Base-by-base conservation (phyloP, 805 yeast species). In the Citeromyces matritensis region DNA sequence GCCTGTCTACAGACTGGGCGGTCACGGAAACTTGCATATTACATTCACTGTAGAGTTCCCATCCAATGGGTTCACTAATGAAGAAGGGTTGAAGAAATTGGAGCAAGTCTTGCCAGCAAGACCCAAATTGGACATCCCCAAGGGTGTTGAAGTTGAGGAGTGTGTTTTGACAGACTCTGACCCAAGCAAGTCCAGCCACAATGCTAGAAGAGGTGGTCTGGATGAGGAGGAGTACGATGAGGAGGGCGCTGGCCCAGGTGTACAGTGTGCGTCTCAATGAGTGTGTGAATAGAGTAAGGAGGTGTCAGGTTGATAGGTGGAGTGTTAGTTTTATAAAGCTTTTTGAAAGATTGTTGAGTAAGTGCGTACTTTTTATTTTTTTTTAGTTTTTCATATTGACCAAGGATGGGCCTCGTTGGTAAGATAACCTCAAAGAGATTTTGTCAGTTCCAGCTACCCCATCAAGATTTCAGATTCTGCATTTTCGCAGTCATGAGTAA, bases 231-330 rank as follows among this genome's bases (percentile, higher is more conserved):
- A 53, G n/a, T 58, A 52, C n/a, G 81, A 73, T 24, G 74, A 61
- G 17, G 69, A 61, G 30, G 68, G 63, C 31, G 69, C 63, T 27
- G 76, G 72, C 34, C 76, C 70, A 40, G 82, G 85, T 44, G 93
- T 82, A 35, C 93, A 85, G 69, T 85, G 96, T 71, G 94, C 95
- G 41, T 79, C 88, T 51, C 95, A 85, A 69, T 85, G 69, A 57
- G 37, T 34, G 23, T 34, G 10, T 26, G 17, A 26, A 17, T 17
- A 17, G 21, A 17, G 21, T 17, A 17, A 17, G 7, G 21, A 7
- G 21, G 21, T 5, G 21, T 17, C 7, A 17, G 21, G 21, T 17
- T 17, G 21, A 17, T 17, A 17, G 21, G 21, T 17, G 5, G 21
- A 17, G 21, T 17, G 21, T 17, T 17, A 17, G 21, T 17, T 17